Base-by-base conservation (phyloP, 2,329 filamentous ascomycete genomes). In the Calonectria leucothoes region DNA sequence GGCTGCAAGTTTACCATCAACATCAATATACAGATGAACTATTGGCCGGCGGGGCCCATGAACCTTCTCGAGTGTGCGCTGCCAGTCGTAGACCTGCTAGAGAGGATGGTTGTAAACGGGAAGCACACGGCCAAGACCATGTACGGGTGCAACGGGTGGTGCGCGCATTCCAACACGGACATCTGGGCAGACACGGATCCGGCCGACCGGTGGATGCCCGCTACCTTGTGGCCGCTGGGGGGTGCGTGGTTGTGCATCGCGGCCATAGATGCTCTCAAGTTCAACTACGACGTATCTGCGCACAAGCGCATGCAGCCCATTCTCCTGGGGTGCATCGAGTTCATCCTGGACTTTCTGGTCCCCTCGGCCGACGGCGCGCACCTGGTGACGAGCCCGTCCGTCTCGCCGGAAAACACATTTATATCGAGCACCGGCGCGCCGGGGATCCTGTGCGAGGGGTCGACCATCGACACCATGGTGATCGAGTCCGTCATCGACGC, bases 1-100 rank as follows among this genome's bases (percentile, higher is more conserved):
- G 87, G 87, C 4, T 84, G 82, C 29, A 88, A 87, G 73, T 88
- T 85, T 70, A 89, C 88, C 0, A 87, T 89, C 75, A 88, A 89
- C 73, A 88, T 89, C 78, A 90, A 89, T 51, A 80, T 85, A 0
- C 84, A 90, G 77, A 90, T 90, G 88, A 89, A 89, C 74, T 90
- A 89, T 76, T 89, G 87, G 88, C 82, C 82, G 0, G 80, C 80
- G 1, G 78, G 81, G 6, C 70, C 79, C 4, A 82, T 81, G 5
- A 83, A 82, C 6, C 74, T 86, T 0, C 74, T 85, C 1, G 86
- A 88, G 51, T 85, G 82, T 3, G 83, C 87, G 23, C 67, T 81
- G 2, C 86, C 87, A 0, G 69, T 89, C 0, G 86, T 88, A 39
- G 84, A 74, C 75, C 74, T 72, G 48, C 31, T 72, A 77, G 75